These are phyloP conservation scores for Backusella mclennaniae DNA, from an alignment of 192 early-diverging fungal genomes.

Conservation along the genomic window DNA sequence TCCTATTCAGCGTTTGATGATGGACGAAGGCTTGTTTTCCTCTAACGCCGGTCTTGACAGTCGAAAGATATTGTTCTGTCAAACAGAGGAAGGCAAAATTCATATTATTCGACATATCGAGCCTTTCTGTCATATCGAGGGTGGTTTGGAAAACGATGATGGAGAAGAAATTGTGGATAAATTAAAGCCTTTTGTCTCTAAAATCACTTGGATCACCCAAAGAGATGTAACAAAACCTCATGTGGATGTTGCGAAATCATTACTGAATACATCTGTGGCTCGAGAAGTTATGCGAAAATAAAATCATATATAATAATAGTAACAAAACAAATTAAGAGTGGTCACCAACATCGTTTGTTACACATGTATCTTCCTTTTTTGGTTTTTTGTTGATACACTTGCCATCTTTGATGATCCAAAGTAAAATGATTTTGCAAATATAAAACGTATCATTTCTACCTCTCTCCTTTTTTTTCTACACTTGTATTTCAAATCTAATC, in stretches of 20 bases:
- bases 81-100: constrained; percentile 60
- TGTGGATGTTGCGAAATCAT: constrained; percentile 26
- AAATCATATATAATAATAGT: constrained; percentile 2
- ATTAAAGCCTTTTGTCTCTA: constrained; percentile 27
- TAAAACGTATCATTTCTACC: not conserved
- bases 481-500: not conserved
- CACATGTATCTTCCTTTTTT: not conserved
- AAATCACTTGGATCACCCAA: constrained; percentile 36
- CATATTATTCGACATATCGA: constrained; percentile 73
- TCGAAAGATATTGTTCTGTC: constrained; percentile 67
- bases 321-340: not conserved
- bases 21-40: constrained; percentile 22
- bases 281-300: constrained; percentile 12
- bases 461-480: not conserved
- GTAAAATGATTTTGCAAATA: not conserved
- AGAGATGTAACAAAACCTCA: constrained; percentile 23
- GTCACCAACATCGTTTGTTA: not conserved
- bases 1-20: constrained; percentile 50
- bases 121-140: constrained; percentile 65
- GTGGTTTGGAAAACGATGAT: constrained; percentile 41
- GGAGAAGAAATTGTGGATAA: constrained; percentile 34
- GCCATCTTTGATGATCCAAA: not conserved
- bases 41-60: constrained; percentile 46
- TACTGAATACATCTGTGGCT: constrained; percentile 27
- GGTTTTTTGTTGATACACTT: constrained; percentile 8